These are phyloP conservation scores for Logfia minima DNA, from an alignment of 129 eudicot genomes.

Conservation along the genomic window DNA sequence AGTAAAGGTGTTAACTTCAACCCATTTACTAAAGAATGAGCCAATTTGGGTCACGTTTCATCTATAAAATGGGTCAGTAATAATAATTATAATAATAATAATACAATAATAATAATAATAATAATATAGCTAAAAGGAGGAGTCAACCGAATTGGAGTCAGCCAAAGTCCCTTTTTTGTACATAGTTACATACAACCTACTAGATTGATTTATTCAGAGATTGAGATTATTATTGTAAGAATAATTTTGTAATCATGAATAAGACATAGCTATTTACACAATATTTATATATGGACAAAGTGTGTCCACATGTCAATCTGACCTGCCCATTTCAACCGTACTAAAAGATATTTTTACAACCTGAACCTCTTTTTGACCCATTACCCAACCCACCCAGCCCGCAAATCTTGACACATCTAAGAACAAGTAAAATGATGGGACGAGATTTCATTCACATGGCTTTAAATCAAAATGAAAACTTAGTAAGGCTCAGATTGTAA, in stretches of 20 bases:
- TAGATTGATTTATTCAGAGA: neutral
- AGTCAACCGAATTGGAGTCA: neutral
- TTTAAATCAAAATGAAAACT: neutral
- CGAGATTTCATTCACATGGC: neutral
- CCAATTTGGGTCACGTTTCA: neutral
- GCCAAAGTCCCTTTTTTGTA: neutral
- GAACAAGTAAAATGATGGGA: neutral
- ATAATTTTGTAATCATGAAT: neutral
- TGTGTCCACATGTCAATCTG: neutral
- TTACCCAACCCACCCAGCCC: neutral
- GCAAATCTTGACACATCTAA: neutral
- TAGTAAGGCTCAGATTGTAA: neutral
- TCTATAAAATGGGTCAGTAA: too few relatives aligned
- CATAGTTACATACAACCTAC: neutral
- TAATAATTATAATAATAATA: too few relatives aligned
- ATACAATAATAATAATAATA: too few relatives aligned
- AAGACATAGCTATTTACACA: neutral
- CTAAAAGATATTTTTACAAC: neutral
- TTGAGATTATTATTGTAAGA: neutral
- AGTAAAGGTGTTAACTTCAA: neutral
- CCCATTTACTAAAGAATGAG: neutral
- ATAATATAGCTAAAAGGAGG: neutral
- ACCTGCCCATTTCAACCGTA: neutral
- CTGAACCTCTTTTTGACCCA: neutral
- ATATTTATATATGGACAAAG: neutral